Evolutionary conservation across 805 yeast species (phyloP).

Genomic region (Metschnikowia arizonensis): DNA sequence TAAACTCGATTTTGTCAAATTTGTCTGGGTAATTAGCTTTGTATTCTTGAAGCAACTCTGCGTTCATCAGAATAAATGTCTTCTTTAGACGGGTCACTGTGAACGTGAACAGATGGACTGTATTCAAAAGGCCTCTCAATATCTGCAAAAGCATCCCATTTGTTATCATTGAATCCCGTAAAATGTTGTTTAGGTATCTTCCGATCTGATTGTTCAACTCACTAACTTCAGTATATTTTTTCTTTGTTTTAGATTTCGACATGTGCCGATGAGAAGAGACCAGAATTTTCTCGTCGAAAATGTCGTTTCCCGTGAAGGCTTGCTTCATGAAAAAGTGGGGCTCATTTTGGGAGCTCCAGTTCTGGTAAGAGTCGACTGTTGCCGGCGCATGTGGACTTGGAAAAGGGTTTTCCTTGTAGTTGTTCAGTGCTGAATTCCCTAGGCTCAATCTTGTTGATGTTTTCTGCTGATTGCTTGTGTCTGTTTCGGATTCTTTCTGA

Average conservation of each 20-base stretch:
- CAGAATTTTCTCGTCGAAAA: conserved; percentile 23
- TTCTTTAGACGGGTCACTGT: conserved; percentile 52
- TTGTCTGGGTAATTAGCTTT: conserved; percentile 25
- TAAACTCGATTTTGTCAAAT: conserved; percentile 31
- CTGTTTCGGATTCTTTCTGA: conserved; percentile 4
- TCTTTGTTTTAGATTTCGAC: conserved; percentile 6
- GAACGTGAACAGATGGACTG: conserved; percentile 46
- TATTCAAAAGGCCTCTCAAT: conserved; percentile 42
- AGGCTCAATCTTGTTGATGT: neutral
- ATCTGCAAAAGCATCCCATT: conserved; percentile 49
- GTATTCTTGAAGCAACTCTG: conserved; percentile 42
- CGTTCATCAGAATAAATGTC: conserved; percentile 46
- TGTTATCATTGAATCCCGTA: conserved; percentile 66
- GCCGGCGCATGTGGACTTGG: neutral
- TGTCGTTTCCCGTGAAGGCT: conserved; percentile 19
- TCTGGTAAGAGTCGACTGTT: neutral
- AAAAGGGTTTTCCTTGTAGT: neutral
- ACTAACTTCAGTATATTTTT: conserved; percentile 8
- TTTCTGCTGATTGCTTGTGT: neutral
- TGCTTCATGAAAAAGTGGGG: conserved; percentile 12
- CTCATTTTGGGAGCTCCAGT: conserved; percentile 7
- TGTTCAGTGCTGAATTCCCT: neutral
- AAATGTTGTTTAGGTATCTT: conserved; percentile 54
- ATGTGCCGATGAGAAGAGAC: conserved; percentile 8
- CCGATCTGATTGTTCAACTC: conserved; percentile 45